A percentile compares a stretch with the other conserved stretches of the same genome.
phyloP scores from a whole-genome alignment of 495 filamentous ascomycete species.

The Halenospora varia region DNA sequence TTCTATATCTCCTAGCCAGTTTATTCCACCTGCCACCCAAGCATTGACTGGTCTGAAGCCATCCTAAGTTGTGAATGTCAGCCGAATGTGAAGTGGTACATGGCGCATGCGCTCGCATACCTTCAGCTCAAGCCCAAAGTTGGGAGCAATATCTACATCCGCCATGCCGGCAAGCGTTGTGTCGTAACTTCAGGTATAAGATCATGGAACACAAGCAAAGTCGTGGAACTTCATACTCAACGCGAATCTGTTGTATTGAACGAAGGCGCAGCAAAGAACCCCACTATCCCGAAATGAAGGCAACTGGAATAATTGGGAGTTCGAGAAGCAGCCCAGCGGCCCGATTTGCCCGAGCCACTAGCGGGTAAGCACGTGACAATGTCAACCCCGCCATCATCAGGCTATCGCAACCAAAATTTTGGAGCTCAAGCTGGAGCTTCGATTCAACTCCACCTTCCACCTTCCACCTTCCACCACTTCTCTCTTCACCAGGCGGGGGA shows the following conservation, averaged over 20 bases:
- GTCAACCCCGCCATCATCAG: neutral
- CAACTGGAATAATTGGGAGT: neutral
- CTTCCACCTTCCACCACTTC: neutral
- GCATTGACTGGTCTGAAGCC: slow-evolving; percentile 88
- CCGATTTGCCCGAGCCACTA: neutral
- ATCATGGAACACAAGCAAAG: slow-evolving; percentile 14
- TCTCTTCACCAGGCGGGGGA: neutral
- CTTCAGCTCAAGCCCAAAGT: slow-evolving; percentile 90
- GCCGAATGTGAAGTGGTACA: neutral
- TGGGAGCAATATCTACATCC: slow-evolving; percentile 67
- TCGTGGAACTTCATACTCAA: slow-evolving; percentile 8
- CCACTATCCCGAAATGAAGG: neutral
- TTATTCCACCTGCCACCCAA: slow-evolving; percentile 86
- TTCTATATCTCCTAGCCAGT: slow-evolving; percentile 95
- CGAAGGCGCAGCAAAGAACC: neutral
- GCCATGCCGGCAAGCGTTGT: slow-evolving; percentile 52
- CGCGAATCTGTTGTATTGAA: neutral
- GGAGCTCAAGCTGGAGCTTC: neutral
- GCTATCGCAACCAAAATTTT: neutral
- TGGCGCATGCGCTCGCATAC: slow-evolving; percentile 38
- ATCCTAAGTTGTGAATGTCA: slow-evolving; percentile 48
- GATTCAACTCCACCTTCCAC: neutral
- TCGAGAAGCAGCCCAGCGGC: neutral
- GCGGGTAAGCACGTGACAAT: neutral
- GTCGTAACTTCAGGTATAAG: neutral